Base-by-base conservation (phyloP, 2,329 filamentous ascomycete genomes). In the Colletotrichum plurivorum region DNA sequence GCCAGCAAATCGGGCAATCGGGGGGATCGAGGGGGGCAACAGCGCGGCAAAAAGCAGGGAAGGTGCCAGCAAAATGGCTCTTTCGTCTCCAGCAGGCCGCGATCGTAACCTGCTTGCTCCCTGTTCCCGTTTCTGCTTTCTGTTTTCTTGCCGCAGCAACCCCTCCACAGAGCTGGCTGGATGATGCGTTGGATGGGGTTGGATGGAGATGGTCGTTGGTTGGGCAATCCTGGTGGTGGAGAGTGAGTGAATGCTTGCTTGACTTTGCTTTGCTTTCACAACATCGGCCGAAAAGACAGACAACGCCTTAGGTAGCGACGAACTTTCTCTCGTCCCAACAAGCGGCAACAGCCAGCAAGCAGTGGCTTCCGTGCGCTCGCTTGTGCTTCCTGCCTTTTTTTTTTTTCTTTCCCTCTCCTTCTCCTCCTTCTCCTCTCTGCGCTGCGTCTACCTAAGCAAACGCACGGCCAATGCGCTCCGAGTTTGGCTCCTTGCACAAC, bases 381-480 rank as follows among this genome's bases (percentile, higher is more conserved):
- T 16, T 31, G 25, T 16, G 45, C 43, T 36, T 20, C 55, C 49
- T 22, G 53, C 27, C 18, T 46, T 43, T 10, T 27, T 31, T 39
- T 31, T n/a, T 25, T 25, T 4, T 25, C 22, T 25, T 4, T 57
- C 20, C 20, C 31, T 36, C 31, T 36, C 10, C 31, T 10, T 36
- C 52, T 22, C 53, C 53, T 31, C 16, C 54, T 12, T 65, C 45
- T 31, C 20, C 45, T 45, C 22, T 51, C 15, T 36, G 25, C 18
- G 54, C 52, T 27, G 54, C 31, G 64, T 55, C 25, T 55, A 45
- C 62, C 56, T 46, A 39, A 52, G 62, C 66, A 69, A 63, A 43
- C 55, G 66, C 62, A 69, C 66, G 62, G 66, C 45, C 39, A 46
- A 46, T 61, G 66, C 43, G 66, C 63, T 54, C 13, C 61, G n/a